A percentile compares a stretch with the other conserved stretches of the same genome.
Evolutionary conservation across 176 grass and related monocot genomes (phyloP).

Genomic region (Aegilops sharonensis): DNA sequence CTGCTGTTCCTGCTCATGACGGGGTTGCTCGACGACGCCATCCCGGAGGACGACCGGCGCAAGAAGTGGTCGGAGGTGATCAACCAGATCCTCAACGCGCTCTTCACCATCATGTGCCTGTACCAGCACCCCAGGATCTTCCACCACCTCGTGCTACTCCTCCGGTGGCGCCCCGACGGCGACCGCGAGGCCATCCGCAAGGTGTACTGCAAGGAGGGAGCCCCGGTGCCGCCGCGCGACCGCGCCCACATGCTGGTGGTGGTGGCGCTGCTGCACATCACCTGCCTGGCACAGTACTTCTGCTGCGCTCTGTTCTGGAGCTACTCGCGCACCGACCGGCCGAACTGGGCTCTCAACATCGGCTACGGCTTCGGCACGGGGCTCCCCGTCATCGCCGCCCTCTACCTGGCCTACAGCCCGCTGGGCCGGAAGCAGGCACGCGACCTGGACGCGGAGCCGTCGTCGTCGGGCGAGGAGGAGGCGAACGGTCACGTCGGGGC

Average conservation of each 20-base stretch:
- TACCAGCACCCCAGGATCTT: slow-evolving; percentile 86
- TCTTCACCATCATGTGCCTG: slow-evolving; percentile 98
- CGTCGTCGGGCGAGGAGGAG: neutral
- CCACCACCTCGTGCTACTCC: slow-evolving; percentile 74
- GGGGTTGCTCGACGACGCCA: slow-evolving; percentile 61
- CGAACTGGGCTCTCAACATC: slow-evolving; percentile 69
- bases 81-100: slow-evolving; percentile 95
- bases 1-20: slow-evolving; percentile 60
- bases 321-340: slow-evolving; percentile 47
- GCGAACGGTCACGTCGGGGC: neutral
- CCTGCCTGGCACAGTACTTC: slow-evolving; percentile 75
- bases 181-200: slow-evolving; percentile 49
- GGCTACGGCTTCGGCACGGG: slow-evolving; percentile 64
- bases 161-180: slow-evolving; percentile 57
- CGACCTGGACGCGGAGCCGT: slow-evolving; percentile 6
- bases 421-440: slow-evolving; percentile 41
- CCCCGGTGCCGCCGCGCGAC: slow-evolving; percentile 45
- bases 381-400: slow-evolving; percentile 51
- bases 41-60: slow-evolving; percentile 59
- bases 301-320: slow-evolving; percentile 89
- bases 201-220: slow-evolving; percentile 72
- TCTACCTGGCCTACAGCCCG: slow-evolving; percentile 63
- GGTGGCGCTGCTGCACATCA: slow-evolving; percentile 61
- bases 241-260: slow-evolving; percentile 60
- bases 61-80: slow-evolving; percentile 75